Percentiles rank a stretch among this genome's conserved stretches.
Conservation (phyloP, 495 filamentous ascomycete genomes). For the Sporormia fimetaria region DNA sequence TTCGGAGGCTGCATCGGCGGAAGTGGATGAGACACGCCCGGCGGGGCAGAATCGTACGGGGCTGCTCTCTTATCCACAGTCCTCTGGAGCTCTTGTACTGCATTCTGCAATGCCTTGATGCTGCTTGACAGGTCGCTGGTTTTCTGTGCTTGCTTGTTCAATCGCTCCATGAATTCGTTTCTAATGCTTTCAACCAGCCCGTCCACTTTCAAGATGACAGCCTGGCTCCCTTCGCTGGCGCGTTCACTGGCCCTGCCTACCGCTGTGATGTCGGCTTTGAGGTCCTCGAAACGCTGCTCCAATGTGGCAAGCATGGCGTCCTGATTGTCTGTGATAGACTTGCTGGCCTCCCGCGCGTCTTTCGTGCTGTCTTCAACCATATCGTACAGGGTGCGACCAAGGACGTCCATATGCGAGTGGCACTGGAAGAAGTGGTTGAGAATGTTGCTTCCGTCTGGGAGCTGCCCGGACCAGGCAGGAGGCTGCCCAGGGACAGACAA, state of each 20-base stretch:
- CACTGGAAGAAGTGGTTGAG: constrained; percentile 22
- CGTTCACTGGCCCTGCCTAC: constrained; percentile 8
- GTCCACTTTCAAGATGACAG: constrained; percentile 11
- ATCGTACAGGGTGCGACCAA: constrained; percentile 8
- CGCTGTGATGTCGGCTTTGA: constrained; percentile 12
- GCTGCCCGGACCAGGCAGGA: background rate
- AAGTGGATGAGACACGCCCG: background rate
- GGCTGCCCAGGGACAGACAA: constrained; percentile 1
- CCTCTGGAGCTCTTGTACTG: constrained; percentile 11
- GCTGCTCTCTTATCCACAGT: constrained; percentile 1
- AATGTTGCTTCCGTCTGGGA: constrained; percentile 16
- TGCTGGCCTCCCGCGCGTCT: background rate
- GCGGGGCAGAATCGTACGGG: background rate
- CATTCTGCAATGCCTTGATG: constrained; percentile 12
- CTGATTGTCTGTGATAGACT: constrained; percentile 5
- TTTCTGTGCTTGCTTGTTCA: constrained; percentile 4
- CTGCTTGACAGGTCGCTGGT: constrained; percentile 5
- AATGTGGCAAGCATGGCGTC: constrained; percentile 6
- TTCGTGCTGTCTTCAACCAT: background rate
- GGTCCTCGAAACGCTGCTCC: constrained; percentile 12
- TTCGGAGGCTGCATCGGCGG: background rate
- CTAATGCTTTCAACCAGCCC: constrained; percentile 15
- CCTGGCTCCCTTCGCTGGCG: constrained; percentile 2
- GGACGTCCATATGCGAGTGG: constrained; percentile 24
- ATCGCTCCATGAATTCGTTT: constrained; percentile 6